Percentiles rank a stretch among this genome's conserved stretches.
Conservation (phyloP, 805 yeast species). For the Spathaspora girioi region DNA sequence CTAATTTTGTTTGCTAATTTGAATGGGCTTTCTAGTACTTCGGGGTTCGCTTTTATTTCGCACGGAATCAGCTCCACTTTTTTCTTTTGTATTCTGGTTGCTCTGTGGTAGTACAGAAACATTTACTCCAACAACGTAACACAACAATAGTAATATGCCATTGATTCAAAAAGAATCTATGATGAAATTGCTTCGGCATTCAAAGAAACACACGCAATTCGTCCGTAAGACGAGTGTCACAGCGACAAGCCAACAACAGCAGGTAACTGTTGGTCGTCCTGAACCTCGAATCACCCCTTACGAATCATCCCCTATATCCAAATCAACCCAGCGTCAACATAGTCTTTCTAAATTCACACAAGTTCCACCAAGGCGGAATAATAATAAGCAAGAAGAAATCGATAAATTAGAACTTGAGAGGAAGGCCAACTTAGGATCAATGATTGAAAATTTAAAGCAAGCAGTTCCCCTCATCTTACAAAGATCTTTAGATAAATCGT, state of each 20-base stretch:
- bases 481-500: slow-evolving; percentile 39
- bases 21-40: neutral
- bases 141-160: neutral
- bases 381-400: neutral
- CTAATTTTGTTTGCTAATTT: neutral
- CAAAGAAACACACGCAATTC: neutral
- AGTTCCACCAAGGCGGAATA: neutral
- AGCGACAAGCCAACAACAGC: neutral
- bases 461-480: slow-evolving; percentile 51
- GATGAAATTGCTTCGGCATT: neutral
- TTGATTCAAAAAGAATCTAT: neutral
- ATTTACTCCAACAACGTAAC: neutral
- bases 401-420: slow-evolving; percentile 19
- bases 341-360: neutral
- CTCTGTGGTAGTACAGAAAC: neutral
- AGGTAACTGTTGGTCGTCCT: neutral
- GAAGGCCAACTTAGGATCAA: slow-evolving; percentile 53
- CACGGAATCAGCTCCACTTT: neutral
- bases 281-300: neutral
- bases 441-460: slow-evolving; percentile 44
- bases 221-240: neutral
- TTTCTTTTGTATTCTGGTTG: neutral
- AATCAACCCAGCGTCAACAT: neutral
- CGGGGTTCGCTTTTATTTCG: too few species aligned
- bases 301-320: neutral